A percentile compares a stretch with the other conserved stretches of the same genome.
Evolutionary conservation across 1,284 basidiomycete species (phyloP).

Genomic region (Trametes pubescens): DNA sequence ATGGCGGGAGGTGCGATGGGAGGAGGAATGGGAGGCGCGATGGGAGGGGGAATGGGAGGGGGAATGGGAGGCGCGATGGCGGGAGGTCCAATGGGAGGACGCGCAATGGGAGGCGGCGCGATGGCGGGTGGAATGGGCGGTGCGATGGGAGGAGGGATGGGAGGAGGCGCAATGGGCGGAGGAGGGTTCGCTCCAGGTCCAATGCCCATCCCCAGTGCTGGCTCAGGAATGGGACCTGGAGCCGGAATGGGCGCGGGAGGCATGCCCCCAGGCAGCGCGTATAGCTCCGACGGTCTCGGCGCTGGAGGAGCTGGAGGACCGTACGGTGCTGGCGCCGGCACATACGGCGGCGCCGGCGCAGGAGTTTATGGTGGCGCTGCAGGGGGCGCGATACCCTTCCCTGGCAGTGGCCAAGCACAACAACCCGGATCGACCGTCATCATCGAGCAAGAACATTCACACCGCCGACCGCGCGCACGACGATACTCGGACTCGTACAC

Average conservation of each 20-base stretch:
- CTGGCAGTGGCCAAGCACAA: conserved; percentile 1
- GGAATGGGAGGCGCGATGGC: not conserved
- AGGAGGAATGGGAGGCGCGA: not conserved
- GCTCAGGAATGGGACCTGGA: not conserved
- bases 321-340: not conserved
- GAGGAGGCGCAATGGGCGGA: not conserved
- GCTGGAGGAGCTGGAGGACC: conserved; percentile 3
- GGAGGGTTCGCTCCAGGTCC: conserved; percentile 9
- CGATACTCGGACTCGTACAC: conserved; percentile 19
- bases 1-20: not conserved
- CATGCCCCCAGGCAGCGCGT: conserved; percentile 11
- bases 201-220: conserved; percentile 6
- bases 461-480: conserved; percentile 12
- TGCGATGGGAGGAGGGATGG: not conserved
- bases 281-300: conserved; percentile 5
- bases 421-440: conserved; percentile 14
- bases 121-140: not conserved
- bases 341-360: not conserved
- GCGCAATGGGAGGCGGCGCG: not conserved
- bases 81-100: not conserved
- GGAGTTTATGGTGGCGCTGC: conserved; percentile 6
- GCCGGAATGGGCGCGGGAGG: not conserved
- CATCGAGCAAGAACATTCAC: conserved; percentile 1
- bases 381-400: not conserved
- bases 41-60: not conserved